Evolutionary conservation across 768 basidiomycete genomes (phyloP).

Genomic region (Termitomyces sp.): DNA sequence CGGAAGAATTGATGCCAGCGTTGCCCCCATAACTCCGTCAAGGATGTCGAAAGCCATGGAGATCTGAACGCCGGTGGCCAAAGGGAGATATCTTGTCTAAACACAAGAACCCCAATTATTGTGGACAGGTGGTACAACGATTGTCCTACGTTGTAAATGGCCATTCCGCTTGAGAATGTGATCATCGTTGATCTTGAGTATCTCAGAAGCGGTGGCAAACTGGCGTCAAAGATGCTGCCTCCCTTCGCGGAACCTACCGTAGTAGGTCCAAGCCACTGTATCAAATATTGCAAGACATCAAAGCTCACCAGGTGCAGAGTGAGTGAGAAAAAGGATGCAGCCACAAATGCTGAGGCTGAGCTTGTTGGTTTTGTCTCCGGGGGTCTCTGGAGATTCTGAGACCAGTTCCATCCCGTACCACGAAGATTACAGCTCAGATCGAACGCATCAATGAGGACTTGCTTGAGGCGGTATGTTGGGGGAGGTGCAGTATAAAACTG

Average conservation of each 20-base stretch:
- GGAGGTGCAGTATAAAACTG: conserved; percentile 5
- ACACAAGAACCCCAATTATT: conserved; percentile 39
- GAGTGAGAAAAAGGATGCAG: conserved; percentile 28
- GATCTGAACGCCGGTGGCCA: conserved; percentile 64
- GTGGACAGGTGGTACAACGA: conserved; percentile 36
- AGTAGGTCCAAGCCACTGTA: conserved; percentile 43
- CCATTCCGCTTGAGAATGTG: conserved; percentile 37
- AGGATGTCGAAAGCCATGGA: conserved; percentile 55
- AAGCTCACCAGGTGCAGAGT: conserved; percentile 33
- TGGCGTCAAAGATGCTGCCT: conserved; percentile 39
- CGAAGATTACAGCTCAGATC: conserved; percentile 52
- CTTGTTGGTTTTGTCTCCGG: conserved; percentile 36
- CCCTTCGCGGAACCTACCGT: conserved; percentile 36
- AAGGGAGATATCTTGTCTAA: conserved; percentile 43
- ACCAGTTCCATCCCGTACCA: conserved; percentile 63
- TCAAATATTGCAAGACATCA: conserved; percentile 40
- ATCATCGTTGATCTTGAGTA: conserved; percentile 43
- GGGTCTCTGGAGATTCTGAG: conserved; percentile 37
- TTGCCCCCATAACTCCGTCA: conserved; percentile 58
- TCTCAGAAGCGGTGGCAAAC: conserved; percentile 29
- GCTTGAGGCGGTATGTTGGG: conserved; percentile 6
- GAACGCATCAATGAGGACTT: conserved; percentile 34
- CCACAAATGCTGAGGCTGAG: conserved; percentile 33
- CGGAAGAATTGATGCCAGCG: conserved; percentile 74
- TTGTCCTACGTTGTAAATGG: conserved; percentile 44